Base-by-base conservation (phyloP, 805 yeast genomes). In the Metschnikowia gelsemii region DNA sequence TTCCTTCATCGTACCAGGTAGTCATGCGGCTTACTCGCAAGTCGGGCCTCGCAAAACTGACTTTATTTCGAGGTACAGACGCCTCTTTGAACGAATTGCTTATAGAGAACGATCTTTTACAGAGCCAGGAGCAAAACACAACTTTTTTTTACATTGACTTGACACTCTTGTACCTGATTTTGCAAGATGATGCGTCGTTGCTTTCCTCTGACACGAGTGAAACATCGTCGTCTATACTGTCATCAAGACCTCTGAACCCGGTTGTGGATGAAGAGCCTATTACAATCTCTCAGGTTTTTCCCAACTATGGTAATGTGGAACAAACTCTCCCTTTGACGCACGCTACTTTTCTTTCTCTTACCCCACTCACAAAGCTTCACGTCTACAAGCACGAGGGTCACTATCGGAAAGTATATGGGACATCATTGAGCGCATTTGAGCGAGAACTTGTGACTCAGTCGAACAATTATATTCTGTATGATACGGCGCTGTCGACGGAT, bases 1-100 rank as follows among this genome's bases (percentile, higher is more conserved):
- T 54, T 38, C 73, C 75, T 1, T 68, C 74, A 6, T 63, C 73
- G 3, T 69, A 70, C 44, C 75, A 70, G 48, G 43, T 70, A 16
- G 58, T 70, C 21, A 46, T 61, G 1, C 17, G 30, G 8, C 31
- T 48, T 18, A 30, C 43, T 2, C 43, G 46, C 21, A 28, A 28
- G 13, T 35, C 43, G 21, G 45, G 50, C 4, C n/a, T 57, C 3
- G n/a, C 45, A 1, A 58, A 52, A 32, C 26, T 38, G 8, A 56
- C 49, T 3, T 49, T 63, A 32, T 31, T 50, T 5, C 43, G 46
- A 14, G 32, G 51, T 1, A 43, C 65, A 7, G 38, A 46, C 26
- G 19, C 17, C 6, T 35, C 25, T 3, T 35, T 65, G n/a, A 70
- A 68, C 40, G 38, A 49, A 3, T 36, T 38, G 37, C 52, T 70